A percentile compares a stretch with the other conserved stretches of the same genome.
phyloP scores from a whole-genome alignment of 768 basidiomycete species.

The Ramaria sp. region DNA sequence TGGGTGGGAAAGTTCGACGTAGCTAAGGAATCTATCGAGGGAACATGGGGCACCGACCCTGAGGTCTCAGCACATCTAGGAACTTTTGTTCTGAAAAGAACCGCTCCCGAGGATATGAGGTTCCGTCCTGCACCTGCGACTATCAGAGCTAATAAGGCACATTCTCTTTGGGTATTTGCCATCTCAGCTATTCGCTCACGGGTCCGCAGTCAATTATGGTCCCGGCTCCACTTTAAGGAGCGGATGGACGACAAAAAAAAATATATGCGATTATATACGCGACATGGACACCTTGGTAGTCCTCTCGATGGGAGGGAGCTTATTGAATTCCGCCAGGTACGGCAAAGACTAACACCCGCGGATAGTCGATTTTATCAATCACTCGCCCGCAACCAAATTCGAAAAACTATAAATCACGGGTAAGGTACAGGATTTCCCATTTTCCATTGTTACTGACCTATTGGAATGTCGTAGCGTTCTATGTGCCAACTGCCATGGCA shows the following conservation, averaged over 20 bases:
- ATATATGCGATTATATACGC: not conserved
- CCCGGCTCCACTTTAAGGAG: conserved; percentile 21
- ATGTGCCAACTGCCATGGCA: conserved; percentile 19
- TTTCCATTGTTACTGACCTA: not conserved
- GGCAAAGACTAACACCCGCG: not conserved
- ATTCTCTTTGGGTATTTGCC: conserved; percentile 25
- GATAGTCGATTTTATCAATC: conserved; percentile 2
- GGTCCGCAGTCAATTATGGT: conserved; percentile 17
- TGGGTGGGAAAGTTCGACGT: conserved; percentile 13
- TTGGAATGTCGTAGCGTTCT: not conserved
- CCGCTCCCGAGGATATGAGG: conserved; percentile 17
- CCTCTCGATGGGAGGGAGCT: not conserved
- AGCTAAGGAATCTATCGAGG: conserved; percentile 16
- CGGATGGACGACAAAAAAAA: not conserved
- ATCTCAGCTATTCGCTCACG: conserved; percentile 15
- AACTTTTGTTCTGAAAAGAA: conserved; percentile 19
- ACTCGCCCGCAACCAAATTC: not conserved
- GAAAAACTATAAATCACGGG: not conserved
- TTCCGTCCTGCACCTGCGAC: conserved; percentile 19
- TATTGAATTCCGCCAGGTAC: not conserved
- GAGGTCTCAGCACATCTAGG: not conserved
- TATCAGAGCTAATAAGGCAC: conserved; percentile 16
- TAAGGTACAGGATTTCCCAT: not conserved
- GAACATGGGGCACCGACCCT: conserved; percentile 17
- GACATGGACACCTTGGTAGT: not conserved